Evolutionary conservation across 306 rosid genomes (phyloP), one percentile per base, ranked within the genome.

Genomic region (Clitoria ternatea): DNA sequence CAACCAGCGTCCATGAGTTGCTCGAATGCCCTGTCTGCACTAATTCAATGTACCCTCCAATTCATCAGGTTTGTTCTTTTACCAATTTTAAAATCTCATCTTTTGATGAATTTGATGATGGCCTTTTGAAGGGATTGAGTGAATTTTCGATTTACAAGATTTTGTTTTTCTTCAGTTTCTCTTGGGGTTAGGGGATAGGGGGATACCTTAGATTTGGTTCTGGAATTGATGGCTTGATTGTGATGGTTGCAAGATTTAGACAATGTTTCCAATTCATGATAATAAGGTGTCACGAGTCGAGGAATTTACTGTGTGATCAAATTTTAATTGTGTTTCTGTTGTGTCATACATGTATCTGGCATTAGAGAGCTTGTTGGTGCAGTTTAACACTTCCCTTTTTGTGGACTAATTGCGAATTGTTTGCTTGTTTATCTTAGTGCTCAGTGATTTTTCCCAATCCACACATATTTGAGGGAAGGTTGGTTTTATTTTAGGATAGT

Each of bases 41-140:
- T 50, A 92, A 92, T 82, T 92, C 98, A 62, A 92, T 92, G 98
- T 92, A 90, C 74, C 98, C 98, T 13, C 98, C 98, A 37, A 92
- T 92, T 22, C 98, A 92, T 68, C 98, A 92, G 98, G 98, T 88
- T 3, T 30, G 69, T 47, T 74, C 3, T 42, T 57, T 49, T 35
- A 4, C 32, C 20, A 76, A 49, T 52, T 59, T 57, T 18, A 0
- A 6, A 7, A 15, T 43, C 0, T 45, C 50, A 20, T 64, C 0
- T 47, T 66, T 69, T 66, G 65, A 18, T 60, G 15, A 54, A 42
- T 64, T 70, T 15, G 32, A 52, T 49, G 29, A 22, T 65, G 70
- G 17, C 33, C 63, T 12, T 36, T 48, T 37, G 48, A 10, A 40
- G 13, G 44, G 61, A 37, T 70, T 47, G 66, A 35, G 54, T 66